Evolutionary conservation across 2,329 filamentous ascomycete species (phyloP), one percentile per base, ranked within the genome.

Genomic region (Didymella pomorum): DNA sequence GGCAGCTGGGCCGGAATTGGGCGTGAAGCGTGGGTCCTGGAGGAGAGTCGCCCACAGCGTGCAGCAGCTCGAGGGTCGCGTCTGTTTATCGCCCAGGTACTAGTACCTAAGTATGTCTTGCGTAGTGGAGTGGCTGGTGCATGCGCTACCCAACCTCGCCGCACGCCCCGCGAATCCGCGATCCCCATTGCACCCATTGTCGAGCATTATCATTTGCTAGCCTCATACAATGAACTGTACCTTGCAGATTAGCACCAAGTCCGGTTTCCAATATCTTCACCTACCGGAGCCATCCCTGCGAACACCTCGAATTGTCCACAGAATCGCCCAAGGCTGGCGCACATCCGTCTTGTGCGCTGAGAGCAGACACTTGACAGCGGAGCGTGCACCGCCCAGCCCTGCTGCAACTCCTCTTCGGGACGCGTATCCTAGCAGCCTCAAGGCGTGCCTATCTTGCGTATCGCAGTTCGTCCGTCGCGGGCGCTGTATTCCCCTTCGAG

Each of bases 141-240:
- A 47, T 52, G 43, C 52, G 52, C 52, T 56, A 55, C 33, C 55
- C 55, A 58, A 48, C 54, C 54, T 57, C 54, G 37, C 23, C 41
- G 54, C 54, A 21, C 49, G 48, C 55, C 55, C 55, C 55, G 44
- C 55, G 35, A 41, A 48, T 58, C 54, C 39, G 16, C 25, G 6
- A 42, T 29, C n/a, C 37, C 21, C 21, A 16, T 21, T 16, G 21
- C 18, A 7, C 14, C 14, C 49, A n/a, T 29, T 9, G 2, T 21
- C 21, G 2, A 11, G 14, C 45, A n/a, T 25, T 39, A 14, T 11
- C 16, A 35, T 18, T 20, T 39, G 35, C 35, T 39, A 10, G 35
- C 18, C 18, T 20, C 35, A 1, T 18, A 11, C n/a, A 8, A n/a
- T 25, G 46, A 31, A 14, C 29, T 44, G 49, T 58, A 58, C 55